Conservation (phyloP, 805 yeast genomes). For the Lipomyces lipofer region DNA sequence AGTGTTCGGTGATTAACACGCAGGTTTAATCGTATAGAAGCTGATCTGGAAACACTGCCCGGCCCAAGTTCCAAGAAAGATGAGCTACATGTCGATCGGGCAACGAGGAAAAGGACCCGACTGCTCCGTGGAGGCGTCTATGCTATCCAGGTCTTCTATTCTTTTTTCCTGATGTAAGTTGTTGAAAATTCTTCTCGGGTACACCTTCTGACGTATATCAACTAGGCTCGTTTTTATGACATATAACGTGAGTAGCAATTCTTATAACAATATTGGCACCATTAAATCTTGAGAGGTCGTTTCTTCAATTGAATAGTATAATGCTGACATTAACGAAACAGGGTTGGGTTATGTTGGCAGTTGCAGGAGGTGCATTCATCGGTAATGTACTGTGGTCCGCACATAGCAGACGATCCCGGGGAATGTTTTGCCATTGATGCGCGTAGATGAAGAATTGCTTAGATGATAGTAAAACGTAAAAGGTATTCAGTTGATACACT, state of each 20-base stretch:
- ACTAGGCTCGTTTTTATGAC: slow-evolving; percentile 81
- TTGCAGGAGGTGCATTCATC: slow-evolving; percentile 66
- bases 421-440: slow-evolving; percentile 23
- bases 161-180: slow-evolving; percentile 48
- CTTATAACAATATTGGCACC: background rate
- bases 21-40: background rate
- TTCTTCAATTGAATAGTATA: no score
- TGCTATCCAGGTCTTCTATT: slow-evolving; percentile 67
- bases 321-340: no score
- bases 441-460: no score
- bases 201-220: background rate
- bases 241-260: slow-evolving; percentile 50
- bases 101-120: no score
- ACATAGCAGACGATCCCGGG: slow-evolving; percentile 5
- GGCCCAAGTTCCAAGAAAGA: slow-evolving; percentile 2
- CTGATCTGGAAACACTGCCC: background rate
- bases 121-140: slow-evolving; percentile 44
- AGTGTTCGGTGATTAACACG: background rate
- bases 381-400: slow-evolving; percentile 62
- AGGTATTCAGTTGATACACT: no score
- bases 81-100: background rate
- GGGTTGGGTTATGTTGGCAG: slow-evolving; percentile 80
- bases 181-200: no score
- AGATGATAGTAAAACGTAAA: no score
- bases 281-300: no score